Conservation (phyloP, 192 early-diverging fungal species). For the Coemansia sp. region DNA sequence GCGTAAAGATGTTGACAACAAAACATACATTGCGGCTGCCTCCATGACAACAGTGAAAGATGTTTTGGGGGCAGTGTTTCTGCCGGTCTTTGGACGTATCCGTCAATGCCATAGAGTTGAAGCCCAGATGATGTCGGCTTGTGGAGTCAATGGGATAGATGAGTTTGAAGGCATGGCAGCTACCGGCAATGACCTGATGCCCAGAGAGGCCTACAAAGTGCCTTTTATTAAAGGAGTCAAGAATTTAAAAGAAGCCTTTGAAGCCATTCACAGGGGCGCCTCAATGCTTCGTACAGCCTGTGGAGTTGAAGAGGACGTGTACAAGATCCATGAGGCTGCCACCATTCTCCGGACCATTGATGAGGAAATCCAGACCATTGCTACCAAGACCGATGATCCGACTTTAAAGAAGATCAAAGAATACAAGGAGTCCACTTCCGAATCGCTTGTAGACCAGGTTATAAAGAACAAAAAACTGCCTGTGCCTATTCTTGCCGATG, state of each 20-base stretch:
- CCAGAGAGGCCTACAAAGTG: not conserved
- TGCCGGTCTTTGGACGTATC: not conserved
- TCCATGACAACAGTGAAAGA: not conserved
- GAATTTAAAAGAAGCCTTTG: not conserved
- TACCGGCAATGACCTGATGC: not conserved
- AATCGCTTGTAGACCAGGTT: not conserved
- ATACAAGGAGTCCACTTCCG: no score
- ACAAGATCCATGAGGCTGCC: not conserved
- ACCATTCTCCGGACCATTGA: not conserved
- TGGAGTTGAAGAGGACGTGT: not conserved
- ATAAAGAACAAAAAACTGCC: conserved; percentile 60
- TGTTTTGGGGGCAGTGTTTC: not conserved
- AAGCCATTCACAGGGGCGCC: not conserved
- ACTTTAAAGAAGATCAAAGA: no score
- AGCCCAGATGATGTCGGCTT: not conserved
- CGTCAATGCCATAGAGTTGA: not conserved
- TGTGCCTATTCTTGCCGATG: conserved; percentile 94
- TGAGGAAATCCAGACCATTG: not conserved
- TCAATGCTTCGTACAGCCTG: not conserved
- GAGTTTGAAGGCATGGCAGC: not conserved
- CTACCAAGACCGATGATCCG: not conserved
- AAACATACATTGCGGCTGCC: not conserved
- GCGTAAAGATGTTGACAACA: not conserved
- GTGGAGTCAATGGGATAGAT: not conserved
- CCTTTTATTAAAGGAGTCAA: not conserved